A percentile compares a stretch with the other conserved stretches of the same genome.
phyloP scores from a whole-genome alignment of 2,329 filamentous ascomycete genomes.

The Canariomyces notabilis region DNA sequence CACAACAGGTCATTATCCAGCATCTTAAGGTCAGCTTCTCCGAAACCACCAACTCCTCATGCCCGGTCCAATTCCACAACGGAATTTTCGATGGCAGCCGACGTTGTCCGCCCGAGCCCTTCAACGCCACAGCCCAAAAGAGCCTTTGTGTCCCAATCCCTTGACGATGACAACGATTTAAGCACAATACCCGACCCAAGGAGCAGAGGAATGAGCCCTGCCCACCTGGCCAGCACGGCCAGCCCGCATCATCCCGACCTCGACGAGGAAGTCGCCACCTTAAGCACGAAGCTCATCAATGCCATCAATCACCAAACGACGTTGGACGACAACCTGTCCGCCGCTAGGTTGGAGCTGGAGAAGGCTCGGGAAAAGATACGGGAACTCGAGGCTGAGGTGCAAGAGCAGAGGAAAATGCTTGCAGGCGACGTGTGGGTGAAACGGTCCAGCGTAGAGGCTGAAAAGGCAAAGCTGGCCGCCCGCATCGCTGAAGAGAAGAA shows the following conservation, averaged over 20 bases:
- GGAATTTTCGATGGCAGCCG: conserved; percentile 19
- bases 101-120: conserved; percentile 11
- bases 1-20: conserved; percentile 52
- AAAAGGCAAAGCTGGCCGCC: conserved; percentile 56
- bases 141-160: conserved; percentile 26
- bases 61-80: conserved; percentile 36
- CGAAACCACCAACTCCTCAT: conserved; percentile 36
- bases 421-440: conserved; percentile 70
- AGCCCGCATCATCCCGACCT: conserved; percentile 49
- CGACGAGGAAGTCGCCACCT: conserved; percentile 71
- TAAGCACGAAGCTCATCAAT: conserved; percentile 94
- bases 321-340: conserved; percentile 81
- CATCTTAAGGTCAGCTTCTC: conserved; percentile 42
- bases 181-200: conserved; percentile 65
- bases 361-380: conserved; percentile 61
- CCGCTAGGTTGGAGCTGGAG: conserved; percentile 78
- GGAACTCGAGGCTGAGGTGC: conserved; percentile 60
- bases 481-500: conserved; percentile 61
- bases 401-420: conserved; percentile 67
- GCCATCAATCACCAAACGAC: conserved; percentile 95
- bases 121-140: conserved; percentile 20
- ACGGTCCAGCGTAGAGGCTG: conserved; percentile 67
- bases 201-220: conserved; percentile 46
- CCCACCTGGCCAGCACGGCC: conserved; percentile 31
- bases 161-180: conserved; percentile 55